phyloP scores from a whole-genome alignment of 345 rosid genomes.

The Hibiscus syriacus region DNA sequence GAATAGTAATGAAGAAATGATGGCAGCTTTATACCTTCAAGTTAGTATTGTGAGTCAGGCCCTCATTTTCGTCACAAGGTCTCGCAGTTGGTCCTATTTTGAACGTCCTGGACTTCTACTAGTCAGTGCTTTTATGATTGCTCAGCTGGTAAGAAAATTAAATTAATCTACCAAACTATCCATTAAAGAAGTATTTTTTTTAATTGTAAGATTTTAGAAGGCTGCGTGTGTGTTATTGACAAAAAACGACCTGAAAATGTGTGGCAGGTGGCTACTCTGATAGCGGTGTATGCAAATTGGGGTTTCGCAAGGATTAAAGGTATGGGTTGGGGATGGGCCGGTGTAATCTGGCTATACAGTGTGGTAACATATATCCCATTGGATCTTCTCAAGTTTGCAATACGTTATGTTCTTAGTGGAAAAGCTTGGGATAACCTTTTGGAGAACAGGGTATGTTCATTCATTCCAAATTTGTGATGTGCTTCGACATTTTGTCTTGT shows the following conservation, averaged over 20 bases:
- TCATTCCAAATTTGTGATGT: not conserved
- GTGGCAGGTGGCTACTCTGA: conserved; percentile 60
- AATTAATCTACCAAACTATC: not conserved
- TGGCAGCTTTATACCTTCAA: conserved; percentile 84
- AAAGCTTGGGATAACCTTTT: conserved; percentile 73
- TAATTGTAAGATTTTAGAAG: not conserved
- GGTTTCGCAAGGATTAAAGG: no score
- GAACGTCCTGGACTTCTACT: conserved; percentile 80
- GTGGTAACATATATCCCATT: conserved; percentile 63
- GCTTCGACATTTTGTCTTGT: not conserved
- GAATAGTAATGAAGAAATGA: conserved; percentile 33
- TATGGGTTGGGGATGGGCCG: no score
- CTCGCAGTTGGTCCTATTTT: conserved; percentile 77
- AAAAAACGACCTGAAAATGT: no score
- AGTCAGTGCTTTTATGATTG: conserved; percentile 46
- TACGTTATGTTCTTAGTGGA: conserved; percentile 62
- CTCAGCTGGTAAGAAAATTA: conserved; percentile 58
- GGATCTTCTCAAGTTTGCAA: conserved; percentile 59
- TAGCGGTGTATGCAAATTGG: conserved; percentile 82
- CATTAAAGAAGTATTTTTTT: no score
- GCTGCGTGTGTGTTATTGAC: not conserved
- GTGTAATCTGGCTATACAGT: no score
- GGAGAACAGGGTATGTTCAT: conserved; percentile 59
- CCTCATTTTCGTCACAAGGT: conserved; percentile 79
- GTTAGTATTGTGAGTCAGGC: conserved; percentile 89